These are phyloP conservation scores for Lentinula edodes DNA, from an alignment of 768 basidiomycete genomes.

Conservation along the genomic window DNA sequence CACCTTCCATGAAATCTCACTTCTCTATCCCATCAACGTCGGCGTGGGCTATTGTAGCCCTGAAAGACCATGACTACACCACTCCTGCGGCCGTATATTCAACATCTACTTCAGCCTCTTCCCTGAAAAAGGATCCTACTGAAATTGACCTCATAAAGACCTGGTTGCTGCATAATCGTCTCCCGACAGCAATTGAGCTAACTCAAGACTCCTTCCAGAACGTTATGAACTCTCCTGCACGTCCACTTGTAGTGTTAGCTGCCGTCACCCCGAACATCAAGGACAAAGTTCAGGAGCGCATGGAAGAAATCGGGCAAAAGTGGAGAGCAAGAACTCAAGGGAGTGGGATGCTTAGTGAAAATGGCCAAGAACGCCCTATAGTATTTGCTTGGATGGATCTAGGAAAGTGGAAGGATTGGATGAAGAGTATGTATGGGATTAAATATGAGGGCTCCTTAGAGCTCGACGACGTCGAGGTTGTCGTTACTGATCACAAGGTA, in stretches of 20 bases:
- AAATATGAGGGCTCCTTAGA: constrained; percentile 14
- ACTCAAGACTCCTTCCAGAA: constrained; percentile 74
- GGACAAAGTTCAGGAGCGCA: constrained; percentile 37
- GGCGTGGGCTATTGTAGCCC: constrained; percentile 61
- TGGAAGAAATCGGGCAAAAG: constrained; percentile 43
- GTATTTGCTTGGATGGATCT: constrained; percentile 90
- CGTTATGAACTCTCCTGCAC: constrained; percentile 77
- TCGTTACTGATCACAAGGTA: constrained; percentile 83
- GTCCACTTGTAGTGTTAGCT: constrained; percentile 76
- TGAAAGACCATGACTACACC: constrained; percentile 52
- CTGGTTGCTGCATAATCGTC: constrained; percentile 67
- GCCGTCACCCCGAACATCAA: constrained; percentile 34
- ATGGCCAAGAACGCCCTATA: constrained; percentile 39
- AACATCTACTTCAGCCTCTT: background rate
- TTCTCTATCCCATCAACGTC: constrained; percentile 31
- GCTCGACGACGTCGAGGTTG: constrained; percentile 39
- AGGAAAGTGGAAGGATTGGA: constrained; percentile 79
- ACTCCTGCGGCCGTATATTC: constrained; percentile 40
- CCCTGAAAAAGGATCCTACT: constrained; percentile 17
- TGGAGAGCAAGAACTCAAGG: constrained; percentile 62
- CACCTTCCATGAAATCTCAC: constrained; percentile 23
- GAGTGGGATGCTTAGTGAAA: constrained; percentile 31
- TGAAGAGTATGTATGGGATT: constrained; percentile 88
- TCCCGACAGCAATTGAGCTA: constrained; percentile 72
- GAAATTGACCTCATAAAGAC: constrained; percentile 15